phyloP scores from a whole-genome alignment of 1,284 basidiomycete species.

The Ceratobasidium sp. region DNA sequence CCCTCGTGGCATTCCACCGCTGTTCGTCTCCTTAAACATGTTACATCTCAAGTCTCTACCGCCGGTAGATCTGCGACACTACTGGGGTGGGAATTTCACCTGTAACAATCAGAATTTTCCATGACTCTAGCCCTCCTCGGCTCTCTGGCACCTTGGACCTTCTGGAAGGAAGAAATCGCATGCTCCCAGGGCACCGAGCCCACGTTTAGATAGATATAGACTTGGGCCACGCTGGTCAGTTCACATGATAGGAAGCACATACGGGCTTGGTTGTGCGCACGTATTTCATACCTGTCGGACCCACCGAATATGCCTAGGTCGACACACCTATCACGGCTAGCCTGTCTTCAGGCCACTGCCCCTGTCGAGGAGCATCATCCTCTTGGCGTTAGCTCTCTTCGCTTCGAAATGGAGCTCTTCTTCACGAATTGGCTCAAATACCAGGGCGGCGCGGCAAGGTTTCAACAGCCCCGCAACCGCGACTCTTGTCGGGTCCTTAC shows the following conservation, averaged over 20 bases:
- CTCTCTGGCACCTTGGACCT: not conserved
- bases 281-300: not conserved
- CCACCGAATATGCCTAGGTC: not conserved
- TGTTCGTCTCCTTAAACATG: too few relatives aligned
- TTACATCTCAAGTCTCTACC: not conserved
- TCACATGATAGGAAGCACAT: not conserved
- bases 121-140: not conserved
- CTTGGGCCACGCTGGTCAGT: not conserved
- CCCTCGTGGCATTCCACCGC: not conserved
- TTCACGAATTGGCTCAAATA: slow-evolving; percentile 21
- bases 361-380: not conserved
- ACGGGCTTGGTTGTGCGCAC: not conserved
- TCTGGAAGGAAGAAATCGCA: not conserved
- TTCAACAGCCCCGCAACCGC: slow-evolving; percentile 38
- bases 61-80: not conserved
- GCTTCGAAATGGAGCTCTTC: slow-evolving; percentile 12
- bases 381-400: not conserved
- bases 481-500: slow-evolving; percentile 32
- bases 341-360: not conserved
- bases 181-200: not conserved
- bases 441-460: not conserved
- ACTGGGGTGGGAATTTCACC: not conserved
- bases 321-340: slow-evolving; percentile 8
- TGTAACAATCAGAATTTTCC: not conserved
- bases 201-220: not conserved